Percentiles rank a stretch among this genome's conserved stretches.
These are phyloP conservation scores for Butyriboletus appendiculatus DNA, from an alignment of 1,284 basidiomycete species.

Conservation along the genomic window DNA sequence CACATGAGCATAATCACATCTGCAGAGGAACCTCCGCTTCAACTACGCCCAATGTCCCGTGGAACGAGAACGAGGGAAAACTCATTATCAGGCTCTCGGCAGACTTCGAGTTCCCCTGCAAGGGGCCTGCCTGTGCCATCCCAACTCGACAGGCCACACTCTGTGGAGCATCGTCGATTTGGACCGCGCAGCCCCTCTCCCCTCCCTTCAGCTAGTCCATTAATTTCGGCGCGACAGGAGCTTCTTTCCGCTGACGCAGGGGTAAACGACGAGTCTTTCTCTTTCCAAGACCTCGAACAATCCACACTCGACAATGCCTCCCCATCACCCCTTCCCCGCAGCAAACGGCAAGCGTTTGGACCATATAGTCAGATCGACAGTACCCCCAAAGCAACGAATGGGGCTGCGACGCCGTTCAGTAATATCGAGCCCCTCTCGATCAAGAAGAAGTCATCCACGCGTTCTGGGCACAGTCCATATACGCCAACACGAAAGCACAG, in stretches of 20 bases:
- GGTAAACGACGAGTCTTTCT: slow-evolving; percentile 41
- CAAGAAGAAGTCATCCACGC: slow-evolving; percentile 71
- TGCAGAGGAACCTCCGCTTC: slow-evolving; percentile 60
- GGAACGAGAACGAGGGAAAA: slow-evolving; percentile 43
- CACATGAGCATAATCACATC: background rate
- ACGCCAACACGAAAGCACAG: slow-evolving; percentile 47
- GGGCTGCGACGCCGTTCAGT: slow-evolving; percentile 21
- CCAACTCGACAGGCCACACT: slow-evolving; percentile 40
- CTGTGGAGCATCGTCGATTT: slow-evolving; percentile 58
- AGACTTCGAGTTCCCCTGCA: slow-evolving; percentile 35
- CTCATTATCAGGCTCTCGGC: slow-evolving; percentile 43
- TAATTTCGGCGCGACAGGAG: slow-evolving; percentile 25
- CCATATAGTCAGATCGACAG: slow-evolving; percentile 48
- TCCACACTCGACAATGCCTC: slow-evolving; percentile 28
- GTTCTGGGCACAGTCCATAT: slow-evolving; percentile 42
- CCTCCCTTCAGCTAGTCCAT: slow-evolving; percentile 48
- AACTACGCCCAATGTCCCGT: slow-evolving; percentile 54
- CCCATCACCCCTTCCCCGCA: slow-evolving; percentile 60
- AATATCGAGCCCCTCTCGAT: slow-evolving; percentile 72
- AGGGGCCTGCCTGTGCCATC: slow-evolving; percentile 18
- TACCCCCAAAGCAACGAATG: slow-evolving; percentile 45
- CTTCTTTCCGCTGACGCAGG: slow-evolving; percentile 48
- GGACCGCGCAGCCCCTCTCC: slow-evolving; percentile 76
- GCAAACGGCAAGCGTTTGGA: slow-evolving; percentile 64
- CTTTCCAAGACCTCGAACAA: slow-evolving; percentile 31